Percentiles rank a stretch among this genome's conserved stretches.
Conservation (phyloP, 1,139 yeast species). For the Pneumocystis jirovecii region DNA sequence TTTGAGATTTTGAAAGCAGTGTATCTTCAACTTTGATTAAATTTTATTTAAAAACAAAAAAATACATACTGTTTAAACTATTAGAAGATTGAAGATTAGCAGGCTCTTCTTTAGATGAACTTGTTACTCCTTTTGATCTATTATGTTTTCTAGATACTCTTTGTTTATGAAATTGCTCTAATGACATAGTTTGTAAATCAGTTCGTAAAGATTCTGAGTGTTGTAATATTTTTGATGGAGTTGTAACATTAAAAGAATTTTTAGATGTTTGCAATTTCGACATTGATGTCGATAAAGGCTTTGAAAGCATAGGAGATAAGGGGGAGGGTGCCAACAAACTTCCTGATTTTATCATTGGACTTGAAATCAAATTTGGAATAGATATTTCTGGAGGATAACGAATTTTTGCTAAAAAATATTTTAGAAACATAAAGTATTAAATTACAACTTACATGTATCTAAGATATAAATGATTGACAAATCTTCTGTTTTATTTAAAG, state of each 20-base stretch:
- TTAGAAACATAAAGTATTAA: slow-evolving; percentile 11
- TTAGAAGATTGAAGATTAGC: neutral
- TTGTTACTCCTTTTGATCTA: neutral
- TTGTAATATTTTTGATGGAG: neutral
- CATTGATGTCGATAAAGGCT: slow-evolving; percentile 2
- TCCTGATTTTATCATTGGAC: neutral
- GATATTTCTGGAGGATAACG: slow-evolving; percentile 15
- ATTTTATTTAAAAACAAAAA: neutral
- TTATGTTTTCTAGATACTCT: neutral
- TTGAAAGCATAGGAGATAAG: slow-evolving; percentile 2
- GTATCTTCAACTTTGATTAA: neutral
- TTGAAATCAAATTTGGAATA: neutral
- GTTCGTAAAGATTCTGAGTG: neutral
- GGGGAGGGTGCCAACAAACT: slow-evolving; percentile 6
- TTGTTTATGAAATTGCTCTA: neutral
- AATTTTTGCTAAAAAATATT: slow-evolving; percentile 8
- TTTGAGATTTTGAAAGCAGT: neutral
- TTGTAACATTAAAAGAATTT: neutral
- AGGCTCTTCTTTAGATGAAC: neutral
- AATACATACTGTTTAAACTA: neutral
- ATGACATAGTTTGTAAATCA: neutral
- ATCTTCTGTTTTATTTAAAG: slow-evolving; percentile 17
- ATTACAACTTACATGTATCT: slow-evolving; percentile 22
- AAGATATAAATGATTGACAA: slow-evolving; percentile 26
- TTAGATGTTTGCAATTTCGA: neutral